Percentiles rank a stretch among this genome's conserved stretches.
Conservation (phyloP, 345 rosid species). For the Hypericum perforatum region DNA sequence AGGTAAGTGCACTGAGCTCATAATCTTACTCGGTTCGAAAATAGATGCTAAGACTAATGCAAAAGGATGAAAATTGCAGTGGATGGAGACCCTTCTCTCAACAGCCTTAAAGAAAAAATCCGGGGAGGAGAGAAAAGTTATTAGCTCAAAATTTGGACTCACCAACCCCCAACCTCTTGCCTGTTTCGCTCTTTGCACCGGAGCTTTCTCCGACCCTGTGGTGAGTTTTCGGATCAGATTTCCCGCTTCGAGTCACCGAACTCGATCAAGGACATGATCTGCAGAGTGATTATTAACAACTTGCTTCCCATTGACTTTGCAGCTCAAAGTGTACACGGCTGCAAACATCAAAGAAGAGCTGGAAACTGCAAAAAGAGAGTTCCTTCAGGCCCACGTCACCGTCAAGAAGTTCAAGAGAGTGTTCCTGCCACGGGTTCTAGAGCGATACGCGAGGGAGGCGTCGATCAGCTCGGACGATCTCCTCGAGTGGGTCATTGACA, state of each 20-base stretch:
- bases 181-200: constrained; percentile 82
- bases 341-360: constrained; percentile 51
- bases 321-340: constrained; percentile 70
- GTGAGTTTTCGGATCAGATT: constrained; percentile 27
- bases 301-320: constrained; percentile 9
- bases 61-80: constrained; percentile 28
- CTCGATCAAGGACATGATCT: too few relatives aligned
- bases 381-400: constrained; percentile 43
- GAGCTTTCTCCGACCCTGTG: constrained; percentile 78
- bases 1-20: too few relatives aligned
- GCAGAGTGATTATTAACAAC: not conserved
- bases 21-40: too few relatives aligned
- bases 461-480: constrained; percentile 44
- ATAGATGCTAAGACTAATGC: too few relatives aligned
- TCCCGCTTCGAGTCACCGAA: too few relatives aligned
- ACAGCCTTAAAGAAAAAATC: constrained; percentile 68
- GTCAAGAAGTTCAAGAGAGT: constrained; percentile 60
- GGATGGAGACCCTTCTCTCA: constrained; percentile 77
- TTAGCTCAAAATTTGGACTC: constrained; percentile 53
- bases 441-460: constrained; percentile 63
- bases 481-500: constrained; percentile 47
- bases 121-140: constrained; percentile 50
- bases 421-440: constrained; percentile 56
- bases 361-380: constrained; percentile 59
- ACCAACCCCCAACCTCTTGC: constrained; percentile 41